Evolutionary conservation across 495 filamentous ascomycete species (phyloP).

Genomic region (Durotheca rogersii): DNA sequence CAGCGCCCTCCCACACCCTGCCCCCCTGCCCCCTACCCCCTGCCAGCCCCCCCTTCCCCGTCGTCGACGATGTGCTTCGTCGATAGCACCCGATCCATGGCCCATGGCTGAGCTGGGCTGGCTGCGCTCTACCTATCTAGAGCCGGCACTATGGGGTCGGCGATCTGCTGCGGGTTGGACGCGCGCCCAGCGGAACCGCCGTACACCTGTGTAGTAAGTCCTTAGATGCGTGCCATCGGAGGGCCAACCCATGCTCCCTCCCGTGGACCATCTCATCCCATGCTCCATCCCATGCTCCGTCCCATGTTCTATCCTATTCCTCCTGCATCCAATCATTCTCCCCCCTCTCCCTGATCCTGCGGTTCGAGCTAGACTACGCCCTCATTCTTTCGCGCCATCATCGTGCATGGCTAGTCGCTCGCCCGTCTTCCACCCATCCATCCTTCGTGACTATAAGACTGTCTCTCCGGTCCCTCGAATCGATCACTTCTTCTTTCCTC

Average conservation of each 20-base stretch:
- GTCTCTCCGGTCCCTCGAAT: constrained; percentile 23
- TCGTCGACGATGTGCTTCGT: constrained; percentile 34
- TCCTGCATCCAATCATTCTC: constrained; percentile 34
- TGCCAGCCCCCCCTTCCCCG: constrained; percentile 4
- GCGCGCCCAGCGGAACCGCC: constrained; percentile 22
- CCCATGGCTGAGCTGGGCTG: constrained; percentile 37
- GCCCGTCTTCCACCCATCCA: constrained; percentile 29
- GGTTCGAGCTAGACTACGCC: constrained; percentile 17
- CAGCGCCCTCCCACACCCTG: constrained; percentile 4
- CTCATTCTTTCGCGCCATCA: constrained; percentile 26
- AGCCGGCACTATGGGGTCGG: constrained; percentile 22
- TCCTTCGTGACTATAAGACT: constrained; percentile 35
- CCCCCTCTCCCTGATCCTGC: constrained; percentile 30
- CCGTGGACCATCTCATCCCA: too few species aligned
- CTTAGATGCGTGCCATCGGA: too few species aligned
- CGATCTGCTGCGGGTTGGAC: constrained; percentile 26
- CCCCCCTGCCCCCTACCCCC: constrained; percentile 4
- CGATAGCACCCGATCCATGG: constrained; percentile 24
- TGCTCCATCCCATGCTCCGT: too few species aligned
- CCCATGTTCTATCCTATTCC: constrained; percentile 30
- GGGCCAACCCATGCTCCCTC: too few species aligned
- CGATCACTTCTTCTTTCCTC: constrained; percentile 31
- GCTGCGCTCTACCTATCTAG: constrained; percentile 33
- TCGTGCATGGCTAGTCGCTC: constrained; percentile 27
- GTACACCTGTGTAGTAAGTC: constrained; percentile 21